Base-by-base conservation (phyloP, 139 green algal genomes). In the Chlorella sorokiniana region DNA sequence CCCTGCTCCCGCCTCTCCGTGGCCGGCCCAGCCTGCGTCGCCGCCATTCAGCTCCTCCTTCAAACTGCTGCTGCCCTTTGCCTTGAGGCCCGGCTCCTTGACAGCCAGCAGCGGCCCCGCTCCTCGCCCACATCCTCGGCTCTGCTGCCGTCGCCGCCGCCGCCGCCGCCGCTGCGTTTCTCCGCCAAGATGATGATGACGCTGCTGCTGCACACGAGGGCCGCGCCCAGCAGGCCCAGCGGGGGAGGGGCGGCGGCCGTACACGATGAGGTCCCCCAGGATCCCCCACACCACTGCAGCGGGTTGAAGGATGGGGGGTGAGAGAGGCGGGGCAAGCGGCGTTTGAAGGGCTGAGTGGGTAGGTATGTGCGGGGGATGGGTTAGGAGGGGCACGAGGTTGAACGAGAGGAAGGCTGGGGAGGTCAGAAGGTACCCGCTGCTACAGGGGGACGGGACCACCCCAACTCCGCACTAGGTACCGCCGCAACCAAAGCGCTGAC, bases 151-250 rank as follows among this genome's bases (percentile, higher is more conserved):
- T 35, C 11, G 44, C 70, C 48, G 31, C 70, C 33, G 18, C 56
- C 22, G 56, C 56, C 56, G 29, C 18, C 56, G n/a, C n/a, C n/a
- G 37, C 38, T 71, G 37, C 70, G 44, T 44, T 44, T 42, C 44
- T 64, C 70, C 44, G 52, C 2, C n/a, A 64, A 18, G 31, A 38
- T 54, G 16, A 77, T 33, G 70, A 77, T n/a, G 11, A 77, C n/a
- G 44, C 44, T 64, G 70, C 44, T 48, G 44, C 41, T 54, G 51
- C 72, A 79, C 42, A 79, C 51, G 5, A 79, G 72, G 35, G 72
- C 72, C 20, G 72, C 51, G 0, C 72, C 72, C 20, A 51, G 22
- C 48, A 79, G 51, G 51, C 16, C 27, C 10, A 79, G 51, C 22
- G 72, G n/a, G n/a, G 6, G 72, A 79, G 51, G 72, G 72, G 16